Conservation (phyloP, 495 filamentous ascomycete species). For the Elasticomyces elasticus region DNA sequence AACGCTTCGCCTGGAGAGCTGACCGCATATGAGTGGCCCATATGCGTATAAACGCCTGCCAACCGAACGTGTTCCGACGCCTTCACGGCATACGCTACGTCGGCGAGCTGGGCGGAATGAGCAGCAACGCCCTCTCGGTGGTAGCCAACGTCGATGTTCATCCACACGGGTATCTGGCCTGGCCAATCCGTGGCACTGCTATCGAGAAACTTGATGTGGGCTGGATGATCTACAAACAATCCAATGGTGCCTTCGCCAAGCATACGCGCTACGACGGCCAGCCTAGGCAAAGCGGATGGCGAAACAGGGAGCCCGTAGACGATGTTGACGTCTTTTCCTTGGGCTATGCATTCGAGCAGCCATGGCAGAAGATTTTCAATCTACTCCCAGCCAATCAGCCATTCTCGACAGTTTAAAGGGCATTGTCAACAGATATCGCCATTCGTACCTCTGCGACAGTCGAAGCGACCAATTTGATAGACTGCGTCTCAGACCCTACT, state of each 20-base stretch:
- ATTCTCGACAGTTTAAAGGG: too few relatives aligned
- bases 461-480: slow-evolving; percentile 63
- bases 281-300: slow-evolving; percentile 48
- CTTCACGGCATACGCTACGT: slow-evolving; percentile 40
- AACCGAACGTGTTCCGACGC: slow-evolving; percentile 38
- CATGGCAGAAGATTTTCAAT: slow-evolving; percentile 58
- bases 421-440: neutral
- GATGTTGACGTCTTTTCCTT: slow-evolving; percentile 50
- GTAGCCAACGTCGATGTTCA: slow-evolving; percentile 74
- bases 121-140: slow-evolving; percentile 61
- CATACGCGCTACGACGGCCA: slow-evolving; percentile 40
- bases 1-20: slow-evolving; percentile 46
- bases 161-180: slow-evolving; percentile 38
- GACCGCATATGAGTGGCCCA: slow-evolving; percentile 59
- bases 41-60: slow-evolving; percentile 68
- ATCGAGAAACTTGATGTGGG: slow-evolving; percentile 40
- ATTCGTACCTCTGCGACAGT: slow-evolving; percentile 33
- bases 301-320: slow-evolving; percentile 69
- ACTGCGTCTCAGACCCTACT: slow-evolving; percentile 46
- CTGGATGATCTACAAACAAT: slow-evolving; percentile 63
- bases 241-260: slow-evolving; percentile 47
- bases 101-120: slow-evolving; percentile 39
- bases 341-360: slow-evolving; percentile 45
- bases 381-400: slow-evolving; percentile 26
- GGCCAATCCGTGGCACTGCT: slow-evolving; percentile 26